Evolutionary conservation across 495 filamentous ascomycete species (phyloP).

Genomic region (Penicillium desertorum): DNA sequence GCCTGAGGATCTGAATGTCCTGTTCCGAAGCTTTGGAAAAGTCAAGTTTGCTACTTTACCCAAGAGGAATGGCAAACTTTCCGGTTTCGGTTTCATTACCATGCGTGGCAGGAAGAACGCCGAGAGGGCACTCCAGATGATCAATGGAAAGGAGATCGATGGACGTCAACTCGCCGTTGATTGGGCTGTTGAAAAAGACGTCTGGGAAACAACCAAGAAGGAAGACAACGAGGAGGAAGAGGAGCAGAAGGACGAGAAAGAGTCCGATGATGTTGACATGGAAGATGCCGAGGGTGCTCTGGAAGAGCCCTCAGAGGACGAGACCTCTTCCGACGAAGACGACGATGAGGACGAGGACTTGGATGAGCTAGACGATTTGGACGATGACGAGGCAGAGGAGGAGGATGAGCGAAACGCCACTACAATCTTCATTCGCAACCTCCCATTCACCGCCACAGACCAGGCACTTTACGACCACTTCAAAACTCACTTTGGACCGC

Average conservation of each 20-base stretch:
- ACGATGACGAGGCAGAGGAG: slow-evolving; percentile 54
- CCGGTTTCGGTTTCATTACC: slow-evolving; percentile 91
- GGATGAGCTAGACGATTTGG: slow-evolving; percentile 27
- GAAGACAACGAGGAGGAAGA: slow-evolving; percentile 33
- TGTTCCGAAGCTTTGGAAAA: slow-evolving; percentile 88
- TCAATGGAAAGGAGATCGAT: slow-evolving; percentile 90
- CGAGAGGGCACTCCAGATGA: slow-evolving; percentile 75
- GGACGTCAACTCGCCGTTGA: slow-evolving; percentile 86
- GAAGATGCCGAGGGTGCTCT: slow-evolving; percentile 37
- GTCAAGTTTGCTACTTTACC: slow-evolving; percentile 80
- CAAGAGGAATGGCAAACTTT: slow-evolving; percentile 66
- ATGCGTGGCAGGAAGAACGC: slow-evolving; percentile 88
- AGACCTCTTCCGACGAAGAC: slow-evolving; percentile 29
- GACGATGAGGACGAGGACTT: slow-evolving; percentile 32
- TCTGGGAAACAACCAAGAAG: slow-evolving; percentile 68
- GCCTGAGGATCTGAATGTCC: slow-evolving; percentile 67
- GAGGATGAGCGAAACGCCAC: slow-evolving; percentile 58
- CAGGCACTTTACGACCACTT: slow-evolving; percentile 81
- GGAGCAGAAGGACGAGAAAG: slow-evolving; percentile 28
- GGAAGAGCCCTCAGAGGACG: slow-evolving; percentile 24
- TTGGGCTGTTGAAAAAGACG: slow-evolving; percentile 90
- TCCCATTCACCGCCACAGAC: slow-evolving; percentile 84
- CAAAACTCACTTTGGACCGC: slow-evolving; percentile 65
- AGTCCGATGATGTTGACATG: slow-evolving; percentile 36
- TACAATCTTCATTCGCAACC: slow-evolving; percentile 90